A percentile compares a stretch with the other conserved stretches of the same genome.
Evolutionary conservation across 495 filamentous ascomycete genomes (phyloP).

Genomic region (Neurospora discreta): DNA sequence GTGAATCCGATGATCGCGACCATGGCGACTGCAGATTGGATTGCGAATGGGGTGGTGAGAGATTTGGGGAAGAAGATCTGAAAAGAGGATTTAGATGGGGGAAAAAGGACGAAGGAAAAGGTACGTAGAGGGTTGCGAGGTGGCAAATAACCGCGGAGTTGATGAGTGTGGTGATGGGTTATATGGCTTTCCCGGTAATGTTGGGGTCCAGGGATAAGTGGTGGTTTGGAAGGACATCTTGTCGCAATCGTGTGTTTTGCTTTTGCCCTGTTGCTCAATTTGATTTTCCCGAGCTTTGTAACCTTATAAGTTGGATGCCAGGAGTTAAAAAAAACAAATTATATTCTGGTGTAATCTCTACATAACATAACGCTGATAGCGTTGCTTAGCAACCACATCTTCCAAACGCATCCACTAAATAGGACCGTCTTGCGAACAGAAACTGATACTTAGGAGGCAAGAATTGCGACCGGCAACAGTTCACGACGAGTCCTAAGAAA

Average conservation of each 20-base stretch:
- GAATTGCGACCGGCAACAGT: not conserved
- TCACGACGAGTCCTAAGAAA: not conserved
- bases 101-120: not conserved
- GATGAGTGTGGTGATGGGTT: not conserved
- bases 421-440: not conserved
- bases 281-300: no score
- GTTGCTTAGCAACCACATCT: not conserved
- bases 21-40: conserved; percentile 71
- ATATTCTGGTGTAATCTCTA: not conserved
- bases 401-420: not conserved
- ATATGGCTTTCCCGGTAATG: not conserved
- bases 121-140: not conserved
- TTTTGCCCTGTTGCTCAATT: no score
- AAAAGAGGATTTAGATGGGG: no score
- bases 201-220: no score
- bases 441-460: not conserved
- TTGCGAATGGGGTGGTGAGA: conserved; percentile 39
- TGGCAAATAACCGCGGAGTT: not conserved
- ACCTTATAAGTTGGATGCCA: not conserved
- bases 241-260: no score
- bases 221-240: no score
- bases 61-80: conserved; percentile 17
- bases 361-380: not conserved
- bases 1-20: conserved; percentile 94
- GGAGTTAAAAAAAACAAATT: not conserved